Evolutionary conservation across 169 alveolate species (phyloP), one percentile per base, ranked within the genome.

Genomic region (Besnoitia besnoiti): DNA sequence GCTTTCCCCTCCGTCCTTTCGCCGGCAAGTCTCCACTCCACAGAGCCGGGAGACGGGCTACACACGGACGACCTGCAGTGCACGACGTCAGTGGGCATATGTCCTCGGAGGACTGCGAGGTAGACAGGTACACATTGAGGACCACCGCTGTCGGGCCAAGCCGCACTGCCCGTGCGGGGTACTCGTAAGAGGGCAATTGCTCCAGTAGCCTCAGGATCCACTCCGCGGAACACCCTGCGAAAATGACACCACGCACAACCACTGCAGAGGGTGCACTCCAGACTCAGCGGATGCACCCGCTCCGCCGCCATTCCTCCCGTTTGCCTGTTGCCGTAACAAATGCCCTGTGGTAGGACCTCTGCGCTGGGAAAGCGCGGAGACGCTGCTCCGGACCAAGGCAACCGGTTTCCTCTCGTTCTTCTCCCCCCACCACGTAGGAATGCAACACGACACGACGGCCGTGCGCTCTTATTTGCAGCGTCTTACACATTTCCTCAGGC

Each of bases 21-120:
- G 19, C 87, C 87, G 42, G 87, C 87, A 51, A 77, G 87, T 40
- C 87, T 2, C n/a, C n/a, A 77, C n/a, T 77, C 87, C 33, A 5
- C 3, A 37, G 37, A 77, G 3, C 87, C 87, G 4, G 33, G 87
- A 21, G 87, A 42, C 5, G 87, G 87, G 49, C 33, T 37, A 39
- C 87, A 77, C 16, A 77, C 59, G 47, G 87, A 44, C 35, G 87
- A 19, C 12, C 59, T 3, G 87, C 87, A 77, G 33, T 77, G 87
- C 35, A 77, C 40, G 4, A 39, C 40, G 55, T 77, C 87, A 27
- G 19, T 16, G n/a, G 87, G 87, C 87, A 77, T 42, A 35, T 77
- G 87, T 35, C 87, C 87, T 0, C 40, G 59, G 7, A 77, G 59
- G 37, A 77, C 33, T 5, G 87, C 87, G 27, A 77, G 40, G 59